Evolutionary conservation across 2,329 filamentous ascomycete species (phyloP), one percentile per base, ranked within the genome.

Genomic region (Fusarium tjaetaba): DNA sequence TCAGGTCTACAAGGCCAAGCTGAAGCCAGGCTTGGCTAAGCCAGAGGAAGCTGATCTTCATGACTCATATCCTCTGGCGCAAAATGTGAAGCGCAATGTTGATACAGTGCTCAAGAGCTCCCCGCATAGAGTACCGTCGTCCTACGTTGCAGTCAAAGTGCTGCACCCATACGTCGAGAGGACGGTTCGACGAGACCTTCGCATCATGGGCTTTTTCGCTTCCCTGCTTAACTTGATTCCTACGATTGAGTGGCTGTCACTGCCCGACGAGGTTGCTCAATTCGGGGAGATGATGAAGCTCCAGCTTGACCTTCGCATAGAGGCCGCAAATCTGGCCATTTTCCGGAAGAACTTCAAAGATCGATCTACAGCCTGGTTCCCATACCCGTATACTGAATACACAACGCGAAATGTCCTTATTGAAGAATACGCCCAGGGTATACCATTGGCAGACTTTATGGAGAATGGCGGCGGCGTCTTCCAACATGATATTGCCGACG

Each of bases 241-340:
- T 2, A 97, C 95, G 0, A 96, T 99, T 79, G 94, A 98, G 82
- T 99, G 96, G 96, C 87, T 99, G 11, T 98, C 96, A 1, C 90
- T 99, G 14, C 96, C 96, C 0, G 96, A 98, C 76, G 96, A 99
- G 81, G 96, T 98, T 7, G 84, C 88, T 20, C 95, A 98, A 79
- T 99, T 99, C 79, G 96, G 95, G 30, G 93, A 97, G 80, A 99
- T 99, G 96, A 99, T 99, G 96, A 92, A 92, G 78, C 86, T 98
- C n/a, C 96, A 99, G 81, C 87, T 99, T 6, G 96, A 99, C 82
- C 87, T 99, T 41, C 92, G 96, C 59, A 98, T 98, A 69, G 96
- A 99, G 82, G 93, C 95, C 4, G 93, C 95, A 42, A 99, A 99
- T 78, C 86, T 99, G 7, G 91, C 92, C 28, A 90, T 92, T 20